These are phyloP conservation scores for Ceratocystis papillata DNA, from an alignment of 2,329 filamentous ascomycete species.

Conservation along the genomic window DNA sequence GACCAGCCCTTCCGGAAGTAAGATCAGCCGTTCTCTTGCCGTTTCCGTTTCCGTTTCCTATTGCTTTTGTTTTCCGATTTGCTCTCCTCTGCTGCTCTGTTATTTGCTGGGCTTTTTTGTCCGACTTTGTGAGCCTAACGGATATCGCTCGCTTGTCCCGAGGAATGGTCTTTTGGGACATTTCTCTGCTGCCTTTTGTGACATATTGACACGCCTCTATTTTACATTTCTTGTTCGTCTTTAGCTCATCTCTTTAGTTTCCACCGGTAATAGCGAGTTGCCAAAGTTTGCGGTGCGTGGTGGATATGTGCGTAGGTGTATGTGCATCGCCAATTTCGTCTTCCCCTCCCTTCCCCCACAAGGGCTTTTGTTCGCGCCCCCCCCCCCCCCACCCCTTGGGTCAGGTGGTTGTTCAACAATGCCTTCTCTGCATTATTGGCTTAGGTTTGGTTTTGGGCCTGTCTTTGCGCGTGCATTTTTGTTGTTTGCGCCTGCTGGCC, in stretches of 20 bases:
- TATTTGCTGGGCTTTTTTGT: no score
- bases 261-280: constrained; percentile 2
- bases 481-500: neutral
- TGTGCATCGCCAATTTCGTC: neutral
- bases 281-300: neutral
- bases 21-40: neutral
- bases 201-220: no score
- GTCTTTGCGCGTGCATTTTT: neutral
- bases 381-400: no score
- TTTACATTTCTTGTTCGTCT: no score
- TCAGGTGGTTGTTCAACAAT: neutral
- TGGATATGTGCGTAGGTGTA: neutral
- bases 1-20: neutral
- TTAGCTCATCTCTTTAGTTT: neutral
- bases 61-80: neutral
- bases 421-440: neutral
- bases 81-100: no score
- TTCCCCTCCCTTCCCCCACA: no score
- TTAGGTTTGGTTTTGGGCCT: neutral
- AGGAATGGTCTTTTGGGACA: no score
- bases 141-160: no score
- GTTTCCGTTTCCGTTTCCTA: neutral
- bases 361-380: no score
- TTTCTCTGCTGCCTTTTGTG: no score
- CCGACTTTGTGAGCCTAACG: no score